Evolutionary conservation across 2,329 filamentous ascomycete species (phyloP), one percentile per base, ranked within the genome.

Genomic region (Trichophyton verrucosum): DNA sequence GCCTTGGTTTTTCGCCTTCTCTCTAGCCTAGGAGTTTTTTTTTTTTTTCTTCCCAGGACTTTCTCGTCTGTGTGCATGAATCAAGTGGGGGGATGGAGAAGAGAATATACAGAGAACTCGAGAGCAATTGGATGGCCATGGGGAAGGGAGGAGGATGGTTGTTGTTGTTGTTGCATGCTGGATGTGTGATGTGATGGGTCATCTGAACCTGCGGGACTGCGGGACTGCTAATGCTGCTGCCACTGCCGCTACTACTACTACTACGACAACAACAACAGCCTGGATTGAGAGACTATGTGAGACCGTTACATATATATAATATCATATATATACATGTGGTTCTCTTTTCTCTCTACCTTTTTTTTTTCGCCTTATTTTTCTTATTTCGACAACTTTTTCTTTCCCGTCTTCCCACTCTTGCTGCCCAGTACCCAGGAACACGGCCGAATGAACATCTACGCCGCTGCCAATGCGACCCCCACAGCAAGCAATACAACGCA

Each of bases 11-110:
- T 42, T 57, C 27, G 38, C 55, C 33, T 57, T 38, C 55, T 38
- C 55, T 57, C 55, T 57, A 57, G 55, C 55, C 49, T 33, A 57
- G 55, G 55, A 57, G 55, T 57, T 57, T 38, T 36, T 36, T 7
- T 30, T 7, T 7, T 30, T 30, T 7, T 30, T 30, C 1, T 27
- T 27, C 3, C 3, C 38, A 42, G 55, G 55, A 42, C 55, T 22
- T 17, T 57, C 30, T 57, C 49, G 49, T 53, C 49, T 53, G 22
- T 27, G 46, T 27, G 55, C 55, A 57, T 57, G 15, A 24, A 22
- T 57, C 55, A 40, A 57, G 38, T 40, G 55, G 55, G 55, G 38
- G 33, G 11, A 38, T 38, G 17, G 22, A 53, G 49, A 53, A n/a
- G 49, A 33, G 27, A 33, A 30, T 33, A 30, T 30, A 53, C 22